Evolutionary conservation across 495 filamentous ascomycete species (phyloP).

Genomic region (Penicillium steckii): DNA sequence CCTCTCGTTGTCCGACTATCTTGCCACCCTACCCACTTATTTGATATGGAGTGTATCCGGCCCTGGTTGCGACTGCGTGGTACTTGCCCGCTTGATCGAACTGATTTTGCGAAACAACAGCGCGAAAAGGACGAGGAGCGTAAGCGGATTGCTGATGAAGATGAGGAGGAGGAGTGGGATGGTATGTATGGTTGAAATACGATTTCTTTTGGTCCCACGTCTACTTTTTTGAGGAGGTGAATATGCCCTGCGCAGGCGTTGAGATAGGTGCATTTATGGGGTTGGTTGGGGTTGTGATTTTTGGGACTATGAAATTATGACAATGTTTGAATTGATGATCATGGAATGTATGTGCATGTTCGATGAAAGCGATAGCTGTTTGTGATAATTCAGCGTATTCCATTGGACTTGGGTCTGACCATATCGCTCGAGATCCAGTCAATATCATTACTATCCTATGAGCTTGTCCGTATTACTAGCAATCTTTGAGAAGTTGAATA

Average conservation of each 20-base stretch:
- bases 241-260: not conserved
- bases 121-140: conserved; percentile 56
- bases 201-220: not conserved
- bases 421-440: not conserved
- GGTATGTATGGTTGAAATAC: conserved; percentile 64
- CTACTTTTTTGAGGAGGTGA: no score
- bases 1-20: conserved; percentile 86
- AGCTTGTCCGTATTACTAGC: not conserved
- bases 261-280: conserved; percentile 12
- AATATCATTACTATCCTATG: not conserved
- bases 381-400: not conserved
- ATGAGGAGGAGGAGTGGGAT: conserved; percentile 69
- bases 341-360: not conserved
- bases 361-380: not conserved
- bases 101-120: conserved; percentile 74
- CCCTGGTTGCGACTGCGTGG: conserved; percentile 89
- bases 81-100: conserved; percentile 84
- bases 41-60: conserved; percentile 92
- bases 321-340: not conserved
- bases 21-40: conserved; percentile 77
- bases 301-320: not conserved
- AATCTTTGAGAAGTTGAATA: not conserved
- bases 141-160: conserved; percentile 55
- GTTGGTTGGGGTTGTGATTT: not conserved
- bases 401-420: not conserved